Evolutionary conservation across 768 basidiomycete species (phyloP).

Genomic region (Mycena belliarum): DNA sequence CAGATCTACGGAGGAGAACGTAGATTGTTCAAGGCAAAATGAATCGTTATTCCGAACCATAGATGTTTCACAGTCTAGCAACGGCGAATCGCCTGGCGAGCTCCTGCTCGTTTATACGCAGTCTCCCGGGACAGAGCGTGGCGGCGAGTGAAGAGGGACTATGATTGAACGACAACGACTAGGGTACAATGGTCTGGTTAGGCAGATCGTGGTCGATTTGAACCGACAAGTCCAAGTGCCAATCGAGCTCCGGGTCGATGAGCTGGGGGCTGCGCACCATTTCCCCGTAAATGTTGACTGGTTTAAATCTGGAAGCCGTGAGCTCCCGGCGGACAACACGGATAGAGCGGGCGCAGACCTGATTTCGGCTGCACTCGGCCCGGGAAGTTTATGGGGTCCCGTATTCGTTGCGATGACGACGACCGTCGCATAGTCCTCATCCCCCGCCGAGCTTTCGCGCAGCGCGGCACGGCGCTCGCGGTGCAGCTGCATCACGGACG

Average conservation of each 20-base stretch:
- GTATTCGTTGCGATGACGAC: background rate
- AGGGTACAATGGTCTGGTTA: background rate
- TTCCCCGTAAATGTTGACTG: background rate
- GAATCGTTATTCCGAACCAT: too few relatives aligned
- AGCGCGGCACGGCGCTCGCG: conserved; percentile 7
- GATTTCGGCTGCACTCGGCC: background rate
- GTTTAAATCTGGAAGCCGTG: conserved; percentile 18
- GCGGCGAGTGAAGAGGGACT: too few relatives aligned
- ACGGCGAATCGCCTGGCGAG: too few relatives aligned
- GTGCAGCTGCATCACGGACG: conserved; percentile 2
- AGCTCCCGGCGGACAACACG: too few relatives aligned
- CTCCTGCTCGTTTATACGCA: too few relatives aligned
- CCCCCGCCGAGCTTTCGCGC: background rate
- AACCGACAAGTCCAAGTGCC: background rate
- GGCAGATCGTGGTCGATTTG: conserved; percentile 7
- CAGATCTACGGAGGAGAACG: too few relatives aligned
- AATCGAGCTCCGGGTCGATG: conserved; percentile 7
- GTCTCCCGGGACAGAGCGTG: too few relatives aligned
- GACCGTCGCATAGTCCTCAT: conserved; percentile 12
- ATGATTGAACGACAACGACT: too few relatives aligned
- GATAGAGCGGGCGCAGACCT: background rate
- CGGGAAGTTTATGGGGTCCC: conserved; percentile 3
- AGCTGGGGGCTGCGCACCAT: conserved; percentile 4
- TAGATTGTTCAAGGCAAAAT: too few relatives aligned
- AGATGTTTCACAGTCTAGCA: too few relatives aligned